Conservation (phyloP, 805 yeast species). For the Isabelozyma rhagii region DNA sequence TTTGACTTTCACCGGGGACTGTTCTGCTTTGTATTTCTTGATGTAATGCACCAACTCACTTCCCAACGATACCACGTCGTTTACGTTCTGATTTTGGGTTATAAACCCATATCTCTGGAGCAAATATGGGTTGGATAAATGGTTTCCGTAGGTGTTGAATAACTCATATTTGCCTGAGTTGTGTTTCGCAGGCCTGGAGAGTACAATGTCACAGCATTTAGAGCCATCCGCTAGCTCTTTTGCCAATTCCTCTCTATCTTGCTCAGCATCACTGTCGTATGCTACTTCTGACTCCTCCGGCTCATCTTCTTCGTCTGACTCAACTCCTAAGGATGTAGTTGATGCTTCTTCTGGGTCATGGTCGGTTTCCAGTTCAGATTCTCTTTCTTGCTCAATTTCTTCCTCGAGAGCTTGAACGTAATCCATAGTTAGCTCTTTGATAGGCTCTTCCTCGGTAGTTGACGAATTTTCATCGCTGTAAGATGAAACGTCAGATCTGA, state of each 20-base stretch:
- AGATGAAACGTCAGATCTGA: slow-evolving; percentile 1
- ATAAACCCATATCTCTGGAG: slow-evolving; percentile 80
- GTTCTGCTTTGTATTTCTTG: slow-evolving; percentile 15
- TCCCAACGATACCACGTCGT: slow-evolving; percentile 59
- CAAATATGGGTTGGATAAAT: slow-evolving; percentile 59
- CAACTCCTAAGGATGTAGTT: slow-evolving; percentile 11
- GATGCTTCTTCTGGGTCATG: slow-evolving; percentile 14
- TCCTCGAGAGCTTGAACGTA: slow-evolving; percentile 24
- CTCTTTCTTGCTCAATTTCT: slow-evolving; percentile 7
- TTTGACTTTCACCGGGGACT: slow-evolving; percentile 23
- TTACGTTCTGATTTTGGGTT: slow-evolving; percentile 39
- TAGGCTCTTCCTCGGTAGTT: slow-evolving; percentile 5
- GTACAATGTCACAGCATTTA: slow-evolving; percentile 68
- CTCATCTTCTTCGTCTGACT: not conserved
- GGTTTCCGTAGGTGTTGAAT: slow-evolving; percentile 78
- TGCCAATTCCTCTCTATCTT: slow-evolving; percentile 28
- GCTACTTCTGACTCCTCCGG: slow-evolving; percentile 15
- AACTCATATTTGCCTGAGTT: slow-evolving; percentile 50
- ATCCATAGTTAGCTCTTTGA: slow-evolving; percentile 19
- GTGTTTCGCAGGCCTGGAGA: slow-evolving; percentile 39
- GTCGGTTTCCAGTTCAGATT: slow-evolving; percentile 7
- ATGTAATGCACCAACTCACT: slow-evolving; percentile 40
- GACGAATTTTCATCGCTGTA: slow-evolving; percentile 10
- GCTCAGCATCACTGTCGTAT: slow-evolving; percentile 8
- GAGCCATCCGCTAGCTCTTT: slow-evolving; percentile 31